Base-by-base conservation (phyloP, 805 yeast species). In the Cyberlindnera maritima region DNA sequence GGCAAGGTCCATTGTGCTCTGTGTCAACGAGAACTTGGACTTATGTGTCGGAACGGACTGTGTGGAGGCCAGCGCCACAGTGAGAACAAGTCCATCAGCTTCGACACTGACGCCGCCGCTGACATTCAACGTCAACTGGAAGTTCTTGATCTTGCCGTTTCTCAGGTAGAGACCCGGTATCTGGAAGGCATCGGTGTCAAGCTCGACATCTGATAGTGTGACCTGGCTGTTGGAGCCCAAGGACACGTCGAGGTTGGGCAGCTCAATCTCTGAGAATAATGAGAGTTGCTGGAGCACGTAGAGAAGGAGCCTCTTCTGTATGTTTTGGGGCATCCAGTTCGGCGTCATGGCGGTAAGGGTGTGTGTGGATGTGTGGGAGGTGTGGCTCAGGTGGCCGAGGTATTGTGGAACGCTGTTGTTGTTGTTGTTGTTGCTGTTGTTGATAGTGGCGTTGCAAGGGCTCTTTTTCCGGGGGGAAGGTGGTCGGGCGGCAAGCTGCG, bases 261-360 rank as follows among this genome's bases (percentile, higher is more conserved):
- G 70, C 63, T 90, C 95, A 19, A 90, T 77, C 54, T 84, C 86
- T 1, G 96, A 85, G 59, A 91, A 88, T 36, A 91, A 67, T 14
- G 91, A 81, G 37, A 90, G 77, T 64, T 88, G 92, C 61, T 86
- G 88, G 21, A 91, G 75, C 4, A 90, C 79, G 64, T 88, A 89
- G 36, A 86, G 79, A 36, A 91, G 76, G 33, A 90, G 76, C 56
- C 96, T 72, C 66, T 87, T 85, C 59, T 90, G 96, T 36, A 91
- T 73, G 65, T 85, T 87, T 63, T 84, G 92, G 7, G 96, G 92
- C 64, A 88, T 75, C 95, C 96, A 88, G 39, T 59, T 60, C 21
- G 61, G 60, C 36, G 58, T 59, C 65, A 61, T 61, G 33, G 34
- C 40, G 23, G 7, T 7, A 9, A 35, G 7, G 34, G 15, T n/a